Evolutionary conservation across 176 grass and related monocot genomes (phyloP), one percentile per base, ranked within the genome.

Genomic region (Coix lacrymajobi): DNA sequence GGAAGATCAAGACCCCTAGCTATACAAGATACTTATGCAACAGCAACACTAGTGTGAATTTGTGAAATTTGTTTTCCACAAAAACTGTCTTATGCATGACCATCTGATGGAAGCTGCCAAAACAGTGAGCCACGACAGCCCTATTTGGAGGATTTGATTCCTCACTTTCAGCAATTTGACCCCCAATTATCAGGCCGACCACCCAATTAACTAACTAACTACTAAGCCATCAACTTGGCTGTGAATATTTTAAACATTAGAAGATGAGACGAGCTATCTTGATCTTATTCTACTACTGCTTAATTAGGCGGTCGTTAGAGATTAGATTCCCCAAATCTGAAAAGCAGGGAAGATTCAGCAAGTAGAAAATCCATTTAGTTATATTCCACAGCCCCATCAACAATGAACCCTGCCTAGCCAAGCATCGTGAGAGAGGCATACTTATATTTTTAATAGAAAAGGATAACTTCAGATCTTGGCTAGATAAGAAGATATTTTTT

Each of bases 71-170:
- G 51, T 78, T 54, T 41, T 73, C 44, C 43, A 30, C 33, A 31
- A 20, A 28, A 52, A 8, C 24, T 43, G 60, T 57, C 57, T 71
- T 71, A 79, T 66, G 24, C 39, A 69, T 32, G 68, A 61, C 62
- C 77, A 89, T 62, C 26, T 22, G 65, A 34, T 43, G 45, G 40
- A 77, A 89, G 44, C 26, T 46, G 65, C 65, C 34, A 82, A 82
- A 89, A 69, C 7, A 71, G 43, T 48, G 73, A 78, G 32, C 66
- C 71, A 66, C 80, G 54, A 69, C 64, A 51, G 41, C 77, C 83
- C 25, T 71, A 7, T 85, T 85, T 81, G 44, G 30, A 71, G 87
- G 87, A 89, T 89, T 81, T 49, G 71, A 85, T 89, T 89, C 83
- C 36, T n/a, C 40, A 62, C 37, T 65, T 38, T 89, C 20, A 25